A percentile compares a stretch with the other conserved stretches of the same genome.
Conservation (phyloP, 1,139 yeast species). For the Chernovozyma aurita region DNA sequence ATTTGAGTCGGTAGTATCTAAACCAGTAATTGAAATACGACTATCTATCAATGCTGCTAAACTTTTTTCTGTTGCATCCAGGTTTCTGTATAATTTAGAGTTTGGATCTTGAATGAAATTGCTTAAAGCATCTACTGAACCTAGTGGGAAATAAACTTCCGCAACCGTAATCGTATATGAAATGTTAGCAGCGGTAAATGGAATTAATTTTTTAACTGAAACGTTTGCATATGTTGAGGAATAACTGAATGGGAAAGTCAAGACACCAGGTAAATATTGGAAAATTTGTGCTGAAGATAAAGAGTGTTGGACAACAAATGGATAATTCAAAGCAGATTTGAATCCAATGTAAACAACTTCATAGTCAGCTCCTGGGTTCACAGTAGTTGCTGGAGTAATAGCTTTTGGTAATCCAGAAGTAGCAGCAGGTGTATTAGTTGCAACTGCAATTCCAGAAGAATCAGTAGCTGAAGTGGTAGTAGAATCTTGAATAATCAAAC, state of each 20-base stretch:
- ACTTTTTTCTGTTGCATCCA: slow-evolving; percentile 40
- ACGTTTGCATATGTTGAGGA: slow-evolving; percentile 33
- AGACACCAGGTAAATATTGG: slow-evolving; percentile 58
- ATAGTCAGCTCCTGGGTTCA: slow-evolving; percentile 46
- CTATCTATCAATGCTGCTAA: slow-evolving; percentile 59
- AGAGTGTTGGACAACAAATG: slow-evolving; percentile 63
- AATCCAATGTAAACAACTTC: slow-evolving; percentile 66
- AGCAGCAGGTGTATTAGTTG: slow-evolving; percentile 25
- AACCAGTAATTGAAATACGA: slow-evolving; percentile 58
- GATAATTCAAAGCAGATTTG: slow-evolving; percentile 62
- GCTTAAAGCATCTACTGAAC: slow-evolving; percentile 41
- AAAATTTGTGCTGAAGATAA: slow-evolving; percentile 73
- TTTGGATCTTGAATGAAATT: slow-evolving; percentile 34
- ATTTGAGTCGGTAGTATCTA: slow-evolving; percentile 23
- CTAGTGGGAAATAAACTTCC: slow-evolving; percentile 66
- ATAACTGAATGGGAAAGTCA: slow-evolving; percentile 47
- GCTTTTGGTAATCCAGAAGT: slow-evolving; percentile 65
- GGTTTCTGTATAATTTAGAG: slow-evolving; percentile 49
- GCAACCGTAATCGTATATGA: slow-evolving; percentile 70
- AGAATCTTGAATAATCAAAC: slow-evolving; percentile 30
- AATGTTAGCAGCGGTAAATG: slow-evolving; percentile 50
- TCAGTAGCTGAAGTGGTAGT: slow-evolving; percentile 24
- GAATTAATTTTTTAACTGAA: slow-evolving; percentile 58
- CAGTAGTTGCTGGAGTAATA: slow-evolving; percentile 49
- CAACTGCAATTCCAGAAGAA: slow-evolving; percentile 26